Conservation (phyloP, 2,329 filamentous ascomycete genomes). For the Alternaria consortialis region DNA sequence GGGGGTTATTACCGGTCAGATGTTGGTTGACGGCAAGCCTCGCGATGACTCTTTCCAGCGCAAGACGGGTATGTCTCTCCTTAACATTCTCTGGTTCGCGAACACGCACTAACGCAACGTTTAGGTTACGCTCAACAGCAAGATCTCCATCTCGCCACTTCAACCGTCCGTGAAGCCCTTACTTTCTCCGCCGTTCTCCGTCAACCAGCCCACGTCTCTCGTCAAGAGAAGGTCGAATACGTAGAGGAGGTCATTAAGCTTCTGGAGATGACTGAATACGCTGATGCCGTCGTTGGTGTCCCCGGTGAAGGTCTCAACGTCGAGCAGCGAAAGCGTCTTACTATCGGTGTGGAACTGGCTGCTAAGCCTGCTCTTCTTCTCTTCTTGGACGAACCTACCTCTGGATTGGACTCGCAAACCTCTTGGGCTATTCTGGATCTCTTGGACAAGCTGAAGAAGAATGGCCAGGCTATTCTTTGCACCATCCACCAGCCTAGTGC, state of each 20-base stretch:
- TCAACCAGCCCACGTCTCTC: constrained; percentile 77
- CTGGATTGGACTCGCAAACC: constrained; percentile 90
- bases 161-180: constrained; percentile 87
- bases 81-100: background rate
- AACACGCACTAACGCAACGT: background rate
- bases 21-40: constrained; percentile 79
- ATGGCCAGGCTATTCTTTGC: constrained; percentile 86
- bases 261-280: constrained; percentile 88
- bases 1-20: constrained; percentile 87
- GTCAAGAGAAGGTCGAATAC: constrained; percentile 82
- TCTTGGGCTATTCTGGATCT: constrained; percentile 92
- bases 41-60: constrained; percentile 87
- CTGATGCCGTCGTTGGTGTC: constrained; percentile 89
- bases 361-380: constrained; percentile 89
- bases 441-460: constrained; percentile 87
- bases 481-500: constrained; percentile 98
- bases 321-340: constrained; percentile 77
- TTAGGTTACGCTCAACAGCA: constrained; percentile 84
- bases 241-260: constrained; percentile 91
- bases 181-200: constrained; percentile 86
- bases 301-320: constrained; percentile 80
- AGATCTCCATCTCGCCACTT: constrained; percentile 84
- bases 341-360: constrained; percentile 94
- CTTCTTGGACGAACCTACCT: constrained; percentile 95
- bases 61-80: constrained; percentile 71